These are phyloP conservation scores for Blastocystis hominis DNA, from an alignment of 352 stramenopile species.

Conservation along the genomic window DNA sequence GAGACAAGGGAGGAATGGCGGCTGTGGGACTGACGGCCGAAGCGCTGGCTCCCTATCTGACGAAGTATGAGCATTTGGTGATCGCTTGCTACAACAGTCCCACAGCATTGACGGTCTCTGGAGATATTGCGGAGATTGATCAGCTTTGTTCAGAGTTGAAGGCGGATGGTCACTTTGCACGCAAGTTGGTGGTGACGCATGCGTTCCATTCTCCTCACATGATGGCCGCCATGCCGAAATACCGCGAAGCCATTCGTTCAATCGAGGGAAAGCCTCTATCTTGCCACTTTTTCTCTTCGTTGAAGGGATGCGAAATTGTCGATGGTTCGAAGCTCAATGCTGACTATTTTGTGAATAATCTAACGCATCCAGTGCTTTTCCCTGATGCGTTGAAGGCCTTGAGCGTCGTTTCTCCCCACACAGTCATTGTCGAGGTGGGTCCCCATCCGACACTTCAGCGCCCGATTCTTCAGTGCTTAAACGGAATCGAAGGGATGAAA, in stretches of 20 bases:
- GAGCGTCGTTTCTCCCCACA: neutral
- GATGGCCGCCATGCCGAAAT: conserved; percentile 24
- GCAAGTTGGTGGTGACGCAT: conserved; percentile 41
- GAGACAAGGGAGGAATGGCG: conserved; percentile 32
- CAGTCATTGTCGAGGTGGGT: conserved; percentile 31
- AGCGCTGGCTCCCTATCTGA: neutral
- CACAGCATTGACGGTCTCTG: conserved; percentile 16
- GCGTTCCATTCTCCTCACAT: conserved; percentile 54
- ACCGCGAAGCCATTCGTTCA: neutral
- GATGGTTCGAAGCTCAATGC: neutral
- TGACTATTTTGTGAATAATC: conserved; percentile 52
- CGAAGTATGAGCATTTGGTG: conserved; percentile 17
- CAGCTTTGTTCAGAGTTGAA: neutral
- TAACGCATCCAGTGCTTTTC: conserved; percentile 42
- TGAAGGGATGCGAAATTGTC: neutral
- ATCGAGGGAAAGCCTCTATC: neutral
- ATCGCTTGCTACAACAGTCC: conserved; percentile 57
- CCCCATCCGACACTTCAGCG: conserved; percentile 40
- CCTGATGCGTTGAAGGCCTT: neutral
- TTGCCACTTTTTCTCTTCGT: conserved; percentile 33
- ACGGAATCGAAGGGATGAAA: neutral
- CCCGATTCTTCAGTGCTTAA: conserved; percentile 26
- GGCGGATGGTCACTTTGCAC: neutral
- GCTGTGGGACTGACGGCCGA: conserved; percentile 35
- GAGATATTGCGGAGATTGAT: conserved; percentile 31